Conservation (phyloP, 208 protist genomes). For the Wallacemonas sp. region DNA sequence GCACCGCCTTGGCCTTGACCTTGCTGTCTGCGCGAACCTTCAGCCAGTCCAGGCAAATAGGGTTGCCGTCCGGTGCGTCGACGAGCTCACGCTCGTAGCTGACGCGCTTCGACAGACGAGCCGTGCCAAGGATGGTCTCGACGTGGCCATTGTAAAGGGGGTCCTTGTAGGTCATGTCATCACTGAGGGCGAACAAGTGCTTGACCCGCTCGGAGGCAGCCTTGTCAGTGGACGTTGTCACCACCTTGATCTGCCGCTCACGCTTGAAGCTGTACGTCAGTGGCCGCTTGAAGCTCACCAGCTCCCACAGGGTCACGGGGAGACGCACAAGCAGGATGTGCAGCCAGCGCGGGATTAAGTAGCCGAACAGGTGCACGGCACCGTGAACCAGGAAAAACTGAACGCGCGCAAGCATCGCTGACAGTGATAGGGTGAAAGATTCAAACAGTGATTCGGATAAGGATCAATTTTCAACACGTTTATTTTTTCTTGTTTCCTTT, state of each 20-base stretch:
- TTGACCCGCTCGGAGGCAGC: neutral
- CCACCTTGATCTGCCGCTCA: constrained; percentile 27
- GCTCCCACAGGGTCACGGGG: constrained; percentile 35
- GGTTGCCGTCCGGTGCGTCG: constrained; percentile 41
- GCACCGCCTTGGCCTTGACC: constrained; percentile 28
- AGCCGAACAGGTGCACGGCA: constrained; percentile 26
- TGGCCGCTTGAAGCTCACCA: constrained; percentile 20
- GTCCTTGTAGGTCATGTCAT: constrained; percentile 37
- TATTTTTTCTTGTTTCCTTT: neutral
- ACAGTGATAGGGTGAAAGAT: too few species aligned
- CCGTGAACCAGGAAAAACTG: constrained; percentile 18
- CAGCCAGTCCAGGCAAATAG: constrained; percentile 63
- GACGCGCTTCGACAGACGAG: constrained; percentile 19
- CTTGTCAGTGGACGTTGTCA: constrained; percentile 13
- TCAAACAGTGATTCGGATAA: neutral
- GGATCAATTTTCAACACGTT: neutral
- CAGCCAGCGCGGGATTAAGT: constrained; percentile 28
- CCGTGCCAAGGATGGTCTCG: constrained; percentile 38
- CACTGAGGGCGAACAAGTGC: constrained; percentile 27
- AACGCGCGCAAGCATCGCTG: constrained; percentile 26
- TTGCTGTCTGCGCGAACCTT: neutral
- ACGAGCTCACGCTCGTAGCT: constrained; percentile 47
- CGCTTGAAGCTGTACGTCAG: constrained; percentile 22
- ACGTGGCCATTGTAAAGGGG: constrained; percentile 60
- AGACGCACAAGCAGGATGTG: constrained; percentile 31